Evolutionary conservation across 257 asterid species (phyloP).

Genomic region (Capsicum baccatum): DNA sequence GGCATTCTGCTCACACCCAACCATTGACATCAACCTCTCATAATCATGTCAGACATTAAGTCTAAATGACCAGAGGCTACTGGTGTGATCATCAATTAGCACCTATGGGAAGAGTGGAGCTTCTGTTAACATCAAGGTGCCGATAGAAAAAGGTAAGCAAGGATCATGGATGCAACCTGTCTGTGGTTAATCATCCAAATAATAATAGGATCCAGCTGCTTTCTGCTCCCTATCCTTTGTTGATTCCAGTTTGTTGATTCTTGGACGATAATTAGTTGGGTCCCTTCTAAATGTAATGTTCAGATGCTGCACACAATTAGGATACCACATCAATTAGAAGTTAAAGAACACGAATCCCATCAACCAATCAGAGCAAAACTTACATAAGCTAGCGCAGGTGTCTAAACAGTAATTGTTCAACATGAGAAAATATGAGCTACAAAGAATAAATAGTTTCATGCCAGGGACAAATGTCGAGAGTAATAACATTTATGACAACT

Average conservation of each 20-base stretch:
- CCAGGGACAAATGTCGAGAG: neutral
- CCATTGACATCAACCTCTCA: neutral
- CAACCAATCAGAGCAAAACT: neutral
- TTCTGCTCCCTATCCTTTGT: slow-evolving; percentile 98
- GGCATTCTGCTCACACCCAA: neutral
- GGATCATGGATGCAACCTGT: slow-evolving; percentile 21
- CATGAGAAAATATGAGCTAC: neutral
- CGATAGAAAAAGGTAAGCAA: slow-evolving; percentile 29
- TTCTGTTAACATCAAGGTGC: slow-evolving; percentile 25
- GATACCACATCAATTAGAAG: neutral
- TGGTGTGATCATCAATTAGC: neutral
- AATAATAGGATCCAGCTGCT: slow-evolving; percentile 88
- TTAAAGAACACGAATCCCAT: neutral
- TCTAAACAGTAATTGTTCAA: neutral
- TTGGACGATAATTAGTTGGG: slow-evolving; percentile 92
- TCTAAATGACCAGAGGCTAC: neutral
- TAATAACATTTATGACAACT: neutral
- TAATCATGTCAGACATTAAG: neutral
- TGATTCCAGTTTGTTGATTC: slow-evolving; percentile 95
- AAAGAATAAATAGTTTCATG: neutral
- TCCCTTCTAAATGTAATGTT: slow-evolving; percentile 95
- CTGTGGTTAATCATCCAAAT: slow-evolving; percentile 68
- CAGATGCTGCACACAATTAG: slow-evolving; percentile 67
- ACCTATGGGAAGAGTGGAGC: slow-evolving; percentile 28
- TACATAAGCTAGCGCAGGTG: neutral